Base-by-base conservation (phyloP, 371 early-diverging fungal genomes). In the Rhizomucor pusillus region DNA sequence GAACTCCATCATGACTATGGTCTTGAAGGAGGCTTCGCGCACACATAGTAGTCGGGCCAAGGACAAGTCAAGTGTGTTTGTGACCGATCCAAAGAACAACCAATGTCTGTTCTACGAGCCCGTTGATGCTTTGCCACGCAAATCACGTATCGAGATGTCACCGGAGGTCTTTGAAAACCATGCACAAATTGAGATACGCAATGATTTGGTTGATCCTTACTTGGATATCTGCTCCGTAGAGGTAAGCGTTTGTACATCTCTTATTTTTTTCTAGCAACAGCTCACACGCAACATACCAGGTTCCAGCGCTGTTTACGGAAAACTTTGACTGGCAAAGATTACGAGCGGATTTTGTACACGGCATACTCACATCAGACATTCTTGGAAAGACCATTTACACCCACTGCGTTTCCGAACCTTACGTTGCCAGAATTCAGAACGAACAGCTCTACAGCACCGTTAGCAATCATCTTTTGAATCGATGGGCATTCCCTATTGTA, bases 291-390 rank as follows among this genome's bases (percentile, higher is more conserved):
- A 5, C 41, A 41, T 43, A 11, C n/a, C 20, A 82, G 82, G 93
- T 94, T 0, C 91, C 92, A n/a, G 90, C 95, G 4, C 75, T 96
- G 47, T 96, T 96, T 58, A 90, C 92, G 3, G 97, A 98, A 62
- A 97, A 97, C 77, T 97, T 96, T 71, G 98, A 98, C 74, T 97
- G 95, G 80, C 95, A 95, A 67, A 84, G 87, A 39, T 77, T 96
- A 43, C 84, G 95, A 20, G 75, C 79, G 18, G 93, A 98, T 67
- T 98, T 98, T 71, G 89, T 97, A 11, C 85, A 88, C 34, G 96
- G 95, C 45, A 90, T 97, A 46, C 64, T 96, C 56, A 90, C 89
- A 34, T 93, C 94, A 3, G 95, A 95, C 56, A 77, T 96, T 47
- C 73, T 95, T 43, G 88, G 87, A 20, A 90, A 93, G 67, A 89